Percentiles rank a stretch among this genome's conserved stretches.
Evolutionary conservation across 2,329 filamentous ascomycete genomes (phyloP).

Genomic region (Westerdykella ornata): DNA sequence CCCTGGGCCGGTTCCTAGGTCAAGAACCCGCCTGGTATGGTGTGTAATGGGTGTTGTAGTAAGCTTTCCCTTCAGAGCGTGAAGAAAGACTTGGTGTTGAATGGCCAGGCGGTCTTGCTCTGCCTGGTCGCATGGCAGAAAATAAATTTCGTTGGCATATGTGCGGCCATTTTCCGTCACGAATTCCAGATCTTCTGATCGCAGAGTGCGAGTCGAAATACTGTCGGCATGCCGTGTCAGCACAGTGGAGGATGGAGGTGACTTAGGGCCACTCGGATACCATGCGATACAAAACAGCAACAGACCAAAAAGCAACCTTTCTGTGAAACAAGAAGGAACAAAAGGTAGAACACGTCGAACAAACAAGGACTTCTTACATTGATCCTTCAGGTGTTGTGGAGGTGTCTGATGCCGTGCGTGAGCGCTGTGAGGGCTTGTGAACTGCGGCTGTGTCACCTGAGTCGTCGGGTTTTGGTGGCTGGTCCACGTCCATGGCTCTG

Average conservation of each 20-base stretch:
- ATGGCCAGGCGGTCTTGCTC: conserved; percentile 59
- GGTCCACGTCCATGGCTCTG: conserved; percentile 33
- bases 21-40: conserved; percentile 27
- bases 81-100: conserved; percentile 56
- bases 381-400: conserved; percentile 27
- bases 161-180: conserved; percentile 55
- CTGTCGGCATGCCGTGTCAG: conserved; percentile 10
- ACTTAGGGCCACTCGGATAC: neutral
- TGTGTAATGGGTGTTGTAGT: conserved; percentile 30
- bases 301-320: neutral
- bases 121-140: conserved; percentile 60
- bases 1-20: conserved; percentile 46
- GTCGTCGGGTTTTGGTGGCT: conserved; percentile 34
- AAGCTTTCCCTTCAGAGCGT: conserved; percentile 31
- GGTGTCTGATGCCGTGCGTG: conserved; percentile 26
- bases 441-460: conserved; percentile 30
- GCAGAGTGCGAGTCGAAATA: conserved; percentile 33
- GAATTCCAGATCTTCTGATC: conserved; percentile 48
- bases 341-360: neutral
- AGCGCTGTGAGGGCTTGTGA: conserved; percentile 30
- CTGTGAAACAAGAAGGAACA: conserved; percentile 4
- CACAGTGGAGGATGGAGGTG: neutral
- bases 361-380: conserved; percentile 22
- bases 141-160: conserved; percentile 57
- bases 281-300: neutral